These are phyloP conservation scores for Naematelia encephala DNA, from an alignment of 768 basidiomycete species.

Conservation along the genomic window DNA sequence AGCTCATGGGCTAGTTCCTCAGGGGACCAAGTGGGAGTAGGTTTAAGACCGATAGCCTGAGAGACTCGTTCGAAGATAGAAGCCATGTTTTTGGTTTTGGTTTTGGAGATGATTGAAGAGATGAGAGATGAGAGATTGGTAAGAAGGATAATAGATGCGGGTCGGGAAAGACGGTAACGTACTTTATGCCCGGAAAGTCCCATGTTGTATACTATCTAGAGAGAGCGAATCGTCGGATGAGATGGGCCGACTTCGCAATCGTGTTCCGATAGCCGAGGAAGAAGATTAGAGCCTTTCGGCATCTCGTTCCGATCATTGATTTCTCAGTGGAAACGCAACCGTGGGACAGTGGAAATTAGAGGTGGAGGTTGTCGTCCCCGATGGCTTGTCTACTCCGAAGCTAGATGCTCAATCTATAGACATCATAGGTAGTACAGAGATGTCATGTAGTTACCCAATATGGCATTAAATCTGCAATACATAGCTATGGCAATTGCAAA, in stretches of 20 bases:
- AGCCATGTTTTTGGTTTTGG: conserved; percentile 1
- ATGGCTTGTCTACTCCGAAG: no score
- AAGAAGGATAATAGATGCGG: not conserved
- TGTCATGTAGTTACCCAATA: no score
- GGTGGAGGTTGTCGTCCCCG: no score
- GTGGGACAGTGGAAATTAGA: not conserved
- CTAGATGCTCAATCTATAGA: no score
- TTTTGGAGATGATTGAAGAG: not conserved
- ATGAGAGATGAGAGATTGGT: not conserved
- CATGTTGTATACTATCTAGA: not conserved
- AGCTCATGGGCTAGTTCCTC: conserved; percentile 4
- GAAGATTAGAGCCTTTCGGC: no score
- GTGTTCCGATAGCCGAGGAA: not conserved
- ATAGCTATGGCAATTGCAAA: no score
- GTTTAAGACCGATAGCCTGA: not conserved
- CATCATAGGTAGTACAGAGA: no score
- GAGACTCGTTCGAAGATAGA: not conserved
- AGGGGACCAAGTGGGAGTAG: conserved; percentile 6
- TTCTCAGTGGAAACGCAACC: not conserved
- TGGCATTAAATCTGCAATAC: no score
- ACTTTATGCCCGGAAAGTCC: not conserved
- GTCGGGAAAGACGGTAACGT: not conserved
- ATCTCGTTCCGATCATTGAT: no score
- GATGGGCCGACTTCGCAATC: not conserved
- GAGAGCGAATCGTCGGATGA: not conserved